Conservation (phyloP, 2,329 filamentous ascomycete genomes). For the Domatiomyces catenatus region DNA sequence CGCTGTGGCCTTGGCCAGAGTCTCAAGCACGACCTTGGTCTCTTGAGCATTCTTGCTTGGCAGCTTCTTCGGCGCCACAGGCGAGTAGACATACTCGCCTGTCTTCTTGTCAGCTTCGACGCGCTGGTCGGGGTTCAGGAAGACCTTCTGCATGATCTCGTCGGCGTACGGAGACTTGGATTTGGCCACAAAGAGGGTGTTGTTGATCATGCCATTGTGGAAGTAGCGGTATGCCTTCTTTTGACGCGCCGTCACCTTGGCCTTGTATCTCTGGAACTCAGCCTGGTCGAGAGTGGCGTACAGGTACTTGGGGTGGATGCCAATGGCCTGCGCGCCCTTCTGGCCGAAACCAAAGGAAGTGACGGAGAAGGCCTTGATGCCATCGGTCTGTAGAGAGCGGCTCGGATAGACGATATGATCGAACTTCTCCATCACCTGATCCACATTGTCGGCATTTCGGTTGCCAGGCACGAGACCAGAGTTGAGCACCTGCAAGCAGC, state of each 20-base stretch:
- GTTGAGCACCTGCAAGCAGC: slow-evolving; percentile 89
- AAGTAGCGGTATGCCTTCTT: slow-evolving; percentile 99
- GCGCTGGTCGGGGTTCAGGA: slow-evolving; percentile 85
- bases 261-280: slow-evolving; percentile 66
- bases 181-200: slow-evolving; percentile 95
- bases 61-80: slow-evolving; percentile 51
- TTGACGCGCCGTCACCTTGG: slow-evolving; percentile 80
- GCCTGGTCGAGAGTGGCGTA: slow-evolving; percentile 83
- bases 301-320: slow-evolving; percentile 90
- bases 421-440: slow-evolving; percentile 91
- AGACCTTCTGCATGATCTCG: slow-evolving; percentile 68
- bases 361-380: slow-evolving; percentile 95
- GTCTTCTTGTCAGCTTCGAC: slow-evolving; percentile 78
- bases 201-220: slow-evolving; percentile 97
- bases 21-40: slow-evolving; percentile 62
- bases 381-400: slow-evolving; percentile 89
- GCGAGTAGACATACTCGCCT: slow-evolving; percentile 57
- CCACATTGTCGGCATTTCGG: slow-evolving; percentile 94
- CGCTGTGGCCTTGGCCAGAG: slow-evolving; percentile 51
- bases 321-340: slow-evolving; percentile 94
- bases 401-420: slow-evolving; percentile 97
- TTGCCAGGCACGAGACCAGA: slow-evolving; percentile 88
- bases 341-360: slow-evolving; percentile 99
- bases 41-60: slow-evolving; percentile 43
- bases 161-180: slow-evolving; percentile 77